Base-by-base conservation (phyloP, 1,139 yeast genomes). In the Yamadazyma pseudoaaseri region DNA sequence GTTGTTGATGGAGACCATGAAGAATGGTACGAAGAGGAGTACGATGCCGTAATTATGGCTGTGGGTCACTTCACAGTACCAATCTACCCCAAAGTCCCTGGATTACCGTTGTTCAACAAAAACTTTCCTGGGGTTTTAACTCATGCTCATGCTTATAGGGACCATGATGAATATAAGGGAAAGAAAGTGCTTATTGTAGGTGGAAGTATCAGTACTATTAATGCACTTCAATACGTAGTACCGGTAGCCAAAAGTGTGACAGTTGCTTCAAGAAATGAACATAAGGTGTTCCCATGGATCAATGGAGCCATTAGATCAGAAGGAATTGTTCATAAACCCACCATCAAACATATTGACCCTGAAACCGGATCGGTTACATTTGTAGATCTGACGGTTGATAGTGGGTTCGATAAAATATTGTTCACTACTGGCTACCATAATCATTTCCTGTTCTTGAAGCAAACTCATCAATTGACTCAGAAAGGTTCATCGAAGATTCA, bases 121-220 rank as follows among this genome's bases (percentile, higher is more conserved):
- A 52, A 56, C 18, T 63, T 56, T 40, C 81, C 84, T 1, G 68
- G 63, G 2, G 52, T 69, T 6, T 60, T 83, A 2, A 51, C 65
- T 14, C 94, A 85, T 55, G 69, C 89, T 12, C 79, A 77, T 48
- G 59, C 71, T 18, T 86, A 73, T 54, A 66, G 81, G 39, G 63
- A 62, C 11, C 72, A 81, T 3, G 66, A 69, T 4, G 66, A 60
- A 23, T 79, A 61, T 43, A 51, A 51, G 20, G 62, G 58, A 34
- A 62, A 73, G 44, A 63, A 63, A 15, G 70, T 73, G 3, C 49
- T 76, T 34, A 57, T 75, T 24, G 62, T 76, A 29, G 81, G 81
- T 3, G 74, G 77, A 0, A 65, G 75, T 25, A 59, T 75, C 26
- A 66, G 75, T 44, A 69, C 79, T 3, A 60, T 70, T 20, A 79